Evolutionary conservation across 2,329 filamentous ascomycete species (phyloP).

Genomic region (Phyllosticta citrichinensis): DNA sequence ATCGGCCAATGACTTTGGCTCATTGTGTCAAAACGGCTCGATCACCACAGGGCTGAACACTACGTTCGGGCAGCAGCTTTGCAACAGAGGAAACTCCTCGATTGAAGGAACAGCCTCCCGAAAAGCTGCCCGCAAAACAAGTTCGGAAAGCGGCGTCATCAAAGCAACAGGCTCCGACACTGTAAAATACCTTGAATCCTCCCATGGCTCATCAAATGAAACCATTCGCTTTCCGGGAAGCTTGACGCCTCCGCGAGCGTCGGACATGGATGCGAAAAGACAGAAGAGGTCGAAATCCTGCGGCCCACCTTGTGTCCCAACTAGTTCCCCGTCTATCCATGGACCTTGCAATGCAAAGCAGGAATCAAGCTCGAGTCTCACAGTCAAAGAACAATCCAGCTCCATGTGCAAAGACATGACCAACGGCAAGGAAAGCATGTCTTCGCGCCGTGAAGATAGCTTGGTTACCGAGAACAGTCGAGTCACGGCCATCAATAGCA

Average conservation of each 20-base stretch:
- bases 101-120: not conserved
- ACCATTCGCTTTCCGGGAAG: not conserved
- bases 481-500: not conserved
- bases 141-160: not conserved
- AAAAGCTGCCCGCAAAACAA: not conserved
- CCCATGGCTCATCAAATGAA: not conserved
- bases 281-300: not conserved
- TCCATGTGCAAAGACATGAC: not conserved
- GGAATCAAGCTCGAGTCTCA: not conserved
- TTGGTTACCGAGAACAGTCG: not conserved
- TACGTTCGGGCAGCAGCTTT: not conserved
- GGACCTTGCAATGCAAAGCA: not conserved
- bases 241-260: not conserved
- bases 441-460: not conserved
- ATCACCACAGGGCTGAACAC: not conserved
- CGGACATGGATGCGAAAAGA: not conserved
- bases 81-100: not conserved
- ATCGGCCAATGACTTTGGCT: not conserved
- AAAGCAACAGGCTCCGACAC: not conserved
- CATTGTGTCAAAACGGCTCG: not conserved
- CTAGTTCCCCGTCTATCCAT: too few species aligned
- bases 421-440: not conserved
- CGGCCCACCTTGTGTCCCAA: not conserved
- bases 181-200: not conserved
- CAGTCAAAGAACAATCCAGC: not conserved